Evolutionary conservation across 192 early-diverging fungal species (phyloP), one percentile per base, ranked within the genome.

Genomic region (Entomortierella parvispora): DNA sequence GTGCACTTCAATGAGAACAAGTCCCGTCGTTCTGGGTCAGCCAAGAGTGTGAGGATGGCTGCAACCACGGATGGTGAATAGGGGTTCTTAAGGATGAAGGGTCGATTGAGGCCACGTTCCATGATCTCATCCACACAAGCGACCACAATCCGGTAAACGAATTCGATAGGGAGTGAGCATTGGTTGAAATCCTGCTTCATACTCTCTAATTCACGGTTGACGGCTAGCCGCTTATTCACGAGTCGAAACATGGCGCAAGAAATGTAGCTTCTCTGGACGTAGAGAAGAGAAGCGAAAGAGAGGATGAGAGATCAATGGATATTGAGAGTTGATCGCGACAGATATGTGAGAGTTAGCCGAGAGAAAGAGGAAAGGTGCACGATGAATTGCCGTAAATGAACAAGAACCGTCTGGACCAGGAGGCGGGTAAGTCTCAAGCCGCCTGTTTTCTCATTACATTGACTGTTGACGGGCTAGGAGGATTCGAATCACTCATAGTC

Each of bases 101-200:
- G 65, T 12, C 68, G 72, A 14, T 77, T 68, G 54, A 77, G 72
- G 26, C 72, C 72, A 12, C 72, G 59, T 33, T 62, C 59, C 65
- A 77, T 68, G 51, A 77, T 77, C 47, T 77, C 72, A 29, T 77
- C 72, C 0, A 77, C 72, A 50, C 72, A 77, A 18, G 54, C 44
- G 1, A 77, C 72, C 2, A 77, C 65, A 22, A 68, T 77, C 44
- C 72, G 25, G 47, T 77, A 68, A 23, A 77, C 72, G 54, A 77
- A 77, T 37, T 77, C 72, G 46, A 68, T 68, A 17, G 72, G 72
- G 17, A 77, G 65, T 17, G 72, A 77, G 50, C 72, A 77, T 58
- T 77, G 72, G 22, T 77, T 77, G 60, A 77, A 77, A 26, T 77
- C 65, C 28, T 68, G 65, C 47, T 67, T 77, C 29, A 77, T 37